Evolutionary conservation across 495 filamentous ascomycete genomes (phyloP).

Genomic region (Talaromyces wortmannii): DNA sequence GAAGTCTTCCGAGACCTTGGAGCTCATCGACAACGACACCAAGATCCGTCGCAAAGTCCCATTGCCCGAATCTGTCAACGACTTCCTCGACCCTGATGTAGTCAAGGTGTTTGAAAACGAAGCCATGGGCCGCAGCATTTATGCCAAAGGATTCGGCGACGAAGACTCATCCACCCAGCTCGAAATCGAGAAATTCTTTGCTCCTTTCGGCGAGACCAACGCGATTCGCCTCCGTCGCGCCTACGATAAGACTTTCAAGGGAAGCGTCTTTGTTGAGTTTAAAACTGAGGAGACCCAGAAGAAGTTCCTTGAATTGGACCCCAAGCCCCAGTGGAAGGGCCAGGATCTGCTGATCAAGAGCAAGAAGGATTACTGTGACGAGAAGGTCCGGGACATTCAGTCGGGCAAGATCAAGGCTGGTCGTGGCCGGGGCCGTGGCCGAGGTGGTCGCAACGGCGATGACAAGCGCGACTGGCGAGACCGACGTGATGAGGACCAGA

Average conservation of each 20-base stretch:
- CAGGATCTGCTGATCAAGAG: slow-evolving; percentile 66
- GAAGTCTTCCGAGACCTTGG: slow-evolving; percentile 60
- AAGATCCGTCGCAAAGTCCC: slow-evolving; percentile 67
- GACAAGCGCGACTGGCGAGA: slow-evolving; percentile 63
- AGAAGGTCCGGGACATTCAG: slow-evolving; percentile 70
- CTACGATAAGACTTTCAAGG: slow-evolving; percentile 70
- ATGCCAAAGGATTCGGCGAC: slow-evolving; percentile 84
- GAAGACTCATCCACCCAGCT: slow-evolving; percentile 75
- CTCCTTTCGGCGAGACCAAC: slow-evolving; percentile 68
- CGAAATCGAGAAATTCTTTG: slow-evolving; percentile 89
- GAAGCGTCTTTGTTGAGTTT: slow-evolving; percentile 93
- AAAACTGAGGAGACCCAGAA: slow-evolving; percentile 63
- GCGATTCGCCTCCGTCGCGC: slow-evolving; percentile 82
- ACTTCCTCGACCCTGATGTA: slow-evolving; percentile 33
- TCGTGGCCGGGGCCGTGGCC: slow-evolving; percentile 23
- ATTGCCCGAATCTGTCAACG: slow-evolving; percentile 38
- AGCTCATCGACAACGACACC: slow-evolving; percentile 62
- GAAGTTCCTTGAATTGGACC: slow-evolving; percentile 68
- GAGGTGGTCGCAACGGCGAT: slow-evolving; percentile 19
- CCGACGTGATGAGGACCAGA: slow-evolving; percentile 58
- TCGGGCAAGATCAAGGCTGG: slow-evolving; percentile 59
- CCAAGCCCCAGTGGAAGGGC: slow-evolving; percentile 77
- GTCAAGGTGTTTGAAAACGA: slow-evolving; percentile 51
- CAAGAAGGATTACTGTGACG: slow-evolving; percentile 80
- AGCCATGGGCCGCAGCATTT: slow-evolving; percentile 55